Percentiles rank a stretch among this genome's conserved stretches.
phyloP scores from a whole-genome alignment of 495 filamentous ascomycete genomes.

The Aspergillus heteromorphus region DNA sequence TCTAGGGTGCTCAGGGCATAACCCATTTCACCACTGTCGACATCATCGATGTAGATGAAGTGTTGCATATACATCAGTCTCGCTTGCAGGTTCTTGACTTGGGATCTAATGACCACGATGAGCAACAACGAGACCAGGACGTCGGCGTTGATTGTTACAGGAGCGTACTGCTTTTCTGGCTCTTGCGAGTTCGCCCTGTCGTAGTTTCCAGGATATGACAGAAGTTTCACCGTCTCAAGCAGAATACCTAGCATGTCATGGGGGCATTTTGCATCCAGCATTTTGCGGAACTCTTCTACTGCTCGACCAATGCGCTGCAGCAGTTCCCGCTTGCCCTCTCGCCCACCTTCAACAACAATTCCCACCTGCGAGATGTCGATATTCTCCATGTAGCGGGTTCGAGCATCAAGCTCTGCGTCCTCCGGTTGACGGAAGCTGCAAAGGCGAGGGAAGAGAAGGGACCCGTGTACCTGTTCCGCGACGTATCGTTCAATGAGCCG shows the following conservation, averaged over 20 bases:
- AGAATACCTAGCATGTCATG: slow-evolving; percentile 93
- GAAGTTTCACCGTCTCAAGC: slow-evolving; percentile 76
- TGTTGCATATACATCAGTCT: slow-evolving; percentile 87
- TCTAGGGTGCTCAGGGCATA: slow-evolving; percentile 97
- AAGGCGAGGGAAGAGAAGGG: slow-evolving; percentile 75
- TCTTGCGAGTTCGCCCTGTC: slow-evolving; percentile 26
- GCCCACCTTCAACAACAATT: slow-evolving; percentile 70
- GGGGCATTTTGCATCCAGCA: slow-evolving; percentile 75
- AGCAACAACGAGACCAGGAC: slow-evolving; percentile 88
- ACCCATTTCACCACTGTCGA: slow-evolving; percentile 93
- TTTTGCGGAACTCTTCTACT: slow-evolving; percentile 85
- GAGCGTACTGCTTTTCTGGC: slow-evolving; percentile 54
- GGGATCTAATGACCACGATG: slow-evolving; percentile 87
- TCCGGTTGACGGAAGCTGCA: slow-evolving; percentile 72
- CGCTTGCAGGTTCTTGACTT: slow-evolving; percentile 83
- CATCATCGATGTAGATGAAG: slow-evolving; percentile 95
- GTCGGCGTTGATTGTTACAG: slow-evolving; percentile 90
- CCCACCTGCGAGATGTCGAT: slow-evolving; percentile 95
- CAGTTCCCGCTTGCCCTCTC: slow-evolving; percentile 65
- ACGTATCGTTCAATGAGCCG: slow-evolving; percentile 93
- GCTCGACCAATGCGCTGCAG: slow-evolving; percentile 65
- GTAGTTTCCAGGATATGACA: slow-evolving; percentile 53
- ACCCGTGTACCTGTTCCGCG: slow-evolving; percentile 85
- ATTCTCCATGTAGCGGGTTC: slow-evolving; percentile 86
- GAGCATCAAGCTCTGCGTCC: slow-evolving; percentile 84